These are phyloP conservation scores for Oryza coarctata DNA, from an alignment of 176 grass and related monocot species.

Conservation along the genomic window DNA sequence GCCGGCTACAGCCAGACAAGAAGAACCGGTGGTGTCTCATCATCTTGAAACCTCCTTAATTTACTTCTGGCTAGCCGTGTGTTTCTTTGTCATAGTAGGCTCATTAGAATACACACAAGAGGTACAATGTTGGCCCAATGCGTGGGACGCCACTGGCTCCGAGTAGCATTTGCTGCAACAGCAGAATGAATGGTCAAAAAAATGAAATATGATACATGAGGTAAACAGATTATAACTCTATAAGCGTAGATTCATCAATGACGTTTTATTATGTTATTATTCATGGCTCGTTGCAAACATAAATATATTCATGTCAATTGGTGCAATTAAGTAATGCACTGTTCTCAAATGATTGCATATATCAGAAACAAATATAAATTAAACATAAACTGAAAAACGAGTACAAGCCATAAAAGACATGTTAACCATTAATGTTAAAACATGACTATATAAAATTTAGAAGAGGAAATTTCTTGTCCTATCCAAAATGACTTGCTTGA, in stretches of 20 bases:
- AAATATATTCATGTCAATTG: not conserved
- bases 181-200: not conserved
- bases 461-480: not conserved
- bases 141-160: not conserved
- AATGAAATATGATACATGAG: not conserved
- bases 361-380: not conserved
- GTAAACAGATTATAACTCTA: not conserved
- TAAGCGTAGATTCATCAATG: not conserved
- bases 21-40: not conserved
- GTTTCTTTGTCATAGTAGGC: slow-evolving; percentile 20
- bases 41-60: slow-evolving; percentile 21
- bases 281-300: not conserved
- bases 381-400: not conserved
- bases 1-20: slow-evolving; percentile 22
- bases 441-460: not conserved
- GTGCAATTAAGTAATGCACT: not conserved
- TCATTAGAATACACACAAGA: not conserved
- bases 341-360: not conserved
- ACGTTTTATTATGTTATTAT: not conserved
- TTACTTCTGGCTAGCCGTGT: slow-evolving; percentile 16
- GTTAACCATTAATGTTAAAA: not conserved
- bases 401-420: not conserved
- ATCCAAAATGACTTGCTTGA: not conserved
- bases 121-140: not conserved
- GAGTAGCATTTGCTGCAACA: slow-evolving; percentile 25